Evolutionary conservation across 768 basidiomycete genomes (phyloP), one percentile per base, ranked within the genome.

Genomic region (Tricholoma terreum): DNA sequence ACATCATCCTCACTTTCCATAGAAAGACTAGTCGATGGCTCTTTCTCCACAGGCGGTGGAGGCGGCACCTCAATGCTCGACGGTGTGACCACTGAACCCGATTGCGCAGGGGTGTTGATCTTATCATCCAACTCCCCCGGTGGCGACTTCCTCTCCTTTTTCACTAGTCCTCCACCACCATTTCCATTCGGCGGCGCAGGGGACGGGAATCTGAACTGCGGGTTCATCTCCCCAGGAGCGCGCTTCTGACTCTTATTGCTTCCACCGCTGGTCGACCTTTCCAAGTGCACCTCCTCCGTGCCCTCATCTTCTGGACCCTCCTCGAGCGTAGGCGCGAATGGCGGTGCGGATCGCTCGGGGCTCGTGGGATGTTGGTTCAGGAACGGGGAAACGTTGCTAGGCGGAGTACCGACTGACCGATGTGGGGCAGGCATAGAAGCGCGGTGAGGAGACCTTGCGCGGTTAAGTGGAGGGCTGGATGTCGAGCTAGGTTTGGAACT

Each of bases 21-120:
- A 17, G 71, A 63, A 38, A 53, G 11, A n/a, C 54, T 63, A 57
- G 73, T 66, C 52, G 73, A 67, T 33, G 71, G 74, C 69, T 91
- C 87, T 72, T 92, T 90, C 67, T 89, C 86, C 12, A 89, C 79
- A 0, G 87, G 88, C 22, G 90, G 89, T 3, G 90, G 90, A 0
- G 90, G 85, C 3, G 89, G 90, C 6, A 92, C 86, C 66, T 92
- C 89, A 11, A 89, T 86, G 52, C 75, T 84, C 21, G 84, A 79
- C 2, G 86, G 84, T 17, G 83, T 78, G 21, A 86, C 74, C 3
- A 85, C 72, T 35, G 58, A 60, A n/a, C 69, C 62, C 21, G 55
- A 43, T 45, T 54, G 59, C 45, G 55, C 50, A 56, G 27, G n/a
- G 2, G 27, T 10, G 43, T 61, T 58, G 62, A 56, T 63, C 42